Conservation (phyloP, 202 grass and related monocot genomes). For the Carex arenaria region DNA sequence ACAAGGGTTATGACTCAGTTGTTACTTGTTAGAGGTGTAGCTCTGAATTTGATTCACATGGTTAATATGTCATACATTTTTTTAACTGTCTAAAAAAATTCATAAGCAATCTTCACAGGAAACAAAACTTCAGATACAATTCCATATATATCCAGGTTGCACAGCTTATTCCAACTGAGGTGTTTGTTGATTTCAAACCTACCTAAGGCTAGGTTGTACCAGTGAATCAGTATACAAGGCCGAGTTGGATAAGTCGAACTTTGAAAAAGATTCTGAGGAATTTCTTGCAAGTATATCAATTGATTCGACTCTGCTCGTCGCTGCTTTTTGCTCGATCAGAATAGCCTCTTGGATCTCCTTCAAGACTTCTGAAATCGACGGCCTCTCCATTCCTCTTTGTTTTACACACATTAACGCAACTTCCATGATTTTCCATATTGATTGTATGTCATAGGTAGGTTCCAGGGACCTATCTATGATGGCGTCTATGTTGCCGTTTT, state of each 20-base stretch:
- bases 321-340: constrained; percentile 27
- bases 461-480: constrained; percentile 52
- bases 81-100: background rate
- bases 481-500: constrained; percentile 58
- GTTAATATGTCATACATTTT: background rate
- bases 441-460: constrained; percentile 53
- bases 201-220: background rate
- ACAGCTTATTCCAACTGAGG: background rate
- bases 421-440: constrained; percentile 91
- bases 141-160: background rate
- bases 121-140: background rate
- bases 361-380: constrained; percentile 66
- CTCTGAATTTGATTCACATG: background rate
- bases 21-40: too few species aligned
- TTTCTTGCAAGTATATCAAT: constrained; percentile 35
- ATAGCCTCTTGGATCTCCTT: constrained; percentile 86
- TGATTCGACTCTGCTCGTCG: background rate
- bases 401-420: constrained; percentile 64
- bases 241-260: background rate
- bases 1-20: too few species aligned
- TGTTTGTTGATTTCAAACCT: background rate
- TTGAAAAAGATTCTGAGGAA: constrained; percentile 13
- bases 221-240: background rate
- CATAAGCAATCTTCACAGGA: background rate
- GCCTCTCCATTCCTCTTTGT: constrained; percentile 44